Evolutionary conservation across 1,139 yeast species (phyloP), one percentile per base, ranked within the genome.

Genomic region (Diutina scorzettiae): DNA sequence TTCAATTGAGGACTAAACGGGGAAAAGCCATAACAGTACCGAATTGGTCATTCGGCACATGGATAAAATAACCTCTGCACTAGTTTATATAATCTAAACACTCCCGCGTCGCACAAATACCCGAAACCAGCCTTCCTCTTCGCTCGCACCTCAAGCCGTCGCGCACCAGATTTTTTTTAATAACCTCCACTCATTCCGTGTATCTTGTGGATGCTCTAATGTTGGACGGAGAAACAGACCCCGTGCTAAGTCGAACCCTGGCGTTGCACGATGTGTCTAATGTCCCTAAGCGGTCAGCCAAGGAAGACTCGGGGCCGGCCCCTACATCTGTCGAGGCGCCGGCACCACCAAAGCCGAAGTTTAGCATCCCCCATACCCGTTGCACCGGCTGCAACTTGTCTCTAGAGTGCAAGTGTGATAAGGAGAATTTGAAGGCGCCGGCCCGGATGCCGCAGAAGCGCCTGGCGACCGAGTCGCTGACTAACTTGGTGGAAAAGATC

Each of bases 401-500:
- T 6, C 39, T 27, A 23, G 39, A 34, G 39, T 34, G 39, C 20
- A 21, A 23, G 17, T 34, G 39, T 23, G 20, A 34, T 14, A 34
- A 34, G 24, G 39, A 34, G 16, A 34, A 34, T 19, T n/a, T 14
- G 16, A 6, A 37, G 6, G 56, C 60, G 18, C 66, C 70, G 28
- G 58, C 72, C 40, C 64, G 78, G 49, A 55, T 73, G 57, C 78
- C 80, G 5, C 65, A 71, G 47, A 75, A 75, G 49, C 60, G 80
- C 49, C 77, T 66, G 51, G 79, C 79, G 2, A 71, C 79, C 6
- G 76, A 71, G 49, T 68, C 76, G 23, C 66, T 73, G 32, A 66
- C 75, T 5, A 70, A 69, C 51, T 57, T 71, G 45, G 68, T 71
- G 19, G 76, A 69, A 47, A 68, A 69, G 51, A 58, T 67, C 44